These are phyloP conservation scores for Alectoria sarmentosa DNA, from an alignment of 495 filamentous ascomycete species.

Conservation along the genomic window DNA sequence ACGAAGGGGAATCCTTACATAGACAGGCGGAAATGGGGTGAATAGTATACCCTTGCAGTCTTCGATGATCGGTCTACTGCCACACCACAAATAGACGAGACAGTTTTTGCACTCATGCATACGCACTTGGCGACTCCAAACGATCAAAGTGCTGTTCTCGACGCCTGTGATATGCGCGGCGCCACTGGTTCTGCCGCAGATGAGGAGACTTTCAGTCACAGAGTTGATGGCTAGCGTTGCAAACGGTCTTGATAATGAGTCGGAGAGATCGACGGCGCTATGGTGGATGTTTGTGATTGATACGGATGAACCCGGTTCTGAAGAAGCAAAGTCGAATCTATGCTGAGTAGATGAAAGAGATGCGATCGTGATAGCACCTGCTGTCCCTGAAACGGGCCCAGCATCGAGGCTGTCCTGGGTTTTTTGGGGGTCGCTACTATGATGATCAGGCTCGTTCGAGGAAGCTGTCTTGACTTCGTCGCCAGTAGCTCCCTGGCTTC, in stretches of 20 bases:
- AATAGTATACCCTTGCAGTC: constrained; percentile 75
- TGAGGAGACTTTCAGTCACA: constrained; percentile 58
- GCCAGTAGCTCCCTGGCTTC: not conserved
- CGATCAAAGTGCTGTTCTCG: constrained; percentile 64
- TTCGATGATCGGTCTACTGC: constrained; percentile 88
- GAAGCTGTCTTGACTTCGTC: not conserved
- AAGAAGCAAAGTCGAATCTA: not conserved
- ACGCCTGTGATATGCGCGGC: constrained; percentile 75
- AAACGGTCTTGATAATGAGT: constrained; percentile 58
- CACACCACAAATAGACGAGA: constrained; percentile 73
- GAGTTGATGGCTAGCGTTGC: constrained; percentile 66
- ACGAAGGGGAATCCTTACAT: constrained; percentile 45
- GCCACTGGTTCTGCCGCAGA: constrained; percentile 71
- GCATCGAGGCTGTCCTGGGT: not conserved
- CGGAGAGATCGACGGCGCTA: constrained; percentile 74
- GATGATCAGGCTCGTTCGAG: not conserved
- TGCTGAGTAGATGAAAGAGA: constrained; percentile 2
- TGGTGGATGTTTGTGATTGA: constrained; percentile 62
- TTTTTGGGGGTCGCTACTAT: not conserved
- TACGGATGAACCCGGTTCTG: constrained; percentile 35
- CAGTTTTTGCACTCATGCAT: constrained; percentile 66
- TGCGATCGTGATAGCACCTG: constrained; percentile 1
- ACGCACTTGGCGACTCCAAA: constrained; percentile 74
- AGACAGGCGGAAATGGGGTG: constrained; percentile 58
- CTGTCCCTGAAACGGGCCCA: not conserved